These are phyloP conservation scores for Cercis canadensis DNA, from an alignment of 306 rosid genomes.

Conservation along the genomic window DNA sequence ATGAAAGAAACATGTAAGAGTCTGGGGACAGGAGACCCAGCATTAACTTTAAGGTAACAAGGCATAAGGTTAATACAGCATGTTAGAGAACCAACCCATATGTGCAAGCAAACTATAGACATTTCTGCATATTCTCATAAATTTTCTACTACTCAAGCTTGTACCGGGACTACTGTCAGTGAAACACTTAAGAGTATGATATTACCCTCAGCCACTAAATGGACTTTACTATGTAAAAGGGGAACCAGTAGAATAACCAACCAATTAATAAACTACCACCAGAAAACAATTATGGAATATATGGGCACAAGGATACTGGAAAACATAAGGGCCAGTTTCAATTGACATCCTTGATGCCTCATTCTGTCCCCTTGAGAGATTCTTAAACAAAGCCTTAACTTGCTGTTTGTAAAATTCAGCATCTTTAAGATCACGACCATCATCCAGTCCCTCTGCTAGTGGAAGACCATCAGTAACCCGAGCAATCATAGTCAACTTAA, in stretches of 20 bases:
- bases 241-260: constrained; percentile 20
- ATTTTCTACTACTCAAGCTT: background rate
- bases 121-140: constrained; percentile 12
- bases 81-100: background rate
- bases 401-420: constrained; percentile 86
- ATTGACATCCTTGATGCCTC: constrained; percentile 97
- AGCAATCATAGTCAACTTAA: constrained; percentile 94
- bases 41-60: too few species aligned
- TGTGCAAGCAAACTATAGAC: constrained; percentile 1
- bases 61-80: background rate
- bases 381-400: constrained; percentile 92
- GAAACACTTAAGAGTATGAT: constrained; percentile 1
- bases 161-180: constrained; percentile 2
- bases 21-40: background rate
- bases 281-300: constrained; percentile 11
- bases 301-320: constrained; percentile 81
- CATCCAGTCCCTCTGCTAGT: constrained; percentile 90
- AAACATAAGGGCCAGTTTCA: constrained; percentile 87
- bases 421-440: constrained; percentile 81
- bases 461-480: constrained; percentile 98
- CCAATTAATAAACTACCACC: constrained; percentile 11
- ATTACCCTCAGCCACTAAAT: background rate
- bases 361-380: constrained; percentile 84
- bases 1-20: constrained; percentile 14
- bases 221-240: constrained; percentile 6